These are phyloP conservation scores for Otatea glauca DNA, from an alignment of 176 grass and related monocot species.

Conservation along the genomic window DNA sequence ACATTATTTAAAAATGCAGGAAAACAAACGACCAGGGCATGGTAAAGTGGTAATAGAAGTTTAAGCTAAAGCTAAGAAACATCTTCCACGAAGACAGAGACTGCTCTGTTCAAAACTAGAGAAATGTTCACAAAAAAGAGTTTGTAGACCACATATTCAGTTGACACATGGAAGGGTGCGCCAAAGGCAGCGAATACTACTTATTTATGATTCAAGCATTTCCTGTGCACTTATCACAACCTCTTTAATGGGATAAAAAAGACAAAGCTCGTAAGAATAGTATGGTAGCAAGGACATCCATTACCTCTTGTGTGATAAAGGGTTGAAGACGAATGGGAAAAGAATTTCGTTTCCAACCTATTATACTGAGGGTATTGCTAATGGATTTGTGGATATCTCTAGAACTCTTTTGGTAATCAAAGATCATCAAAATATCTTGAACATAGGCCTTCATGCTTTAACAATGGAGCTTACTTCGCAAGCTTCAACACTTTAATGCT, in stretches of 20 bases:
- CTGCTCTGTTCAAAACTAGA: neutral
- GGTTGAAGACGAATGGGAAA: neutral
- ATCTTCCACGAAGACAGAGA: neutral
- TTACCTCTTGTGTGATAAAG: neutral
- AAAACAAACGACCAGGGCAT: neutral
- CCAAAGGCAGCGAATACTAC: neutral
- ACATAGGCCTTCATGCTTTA: neutral
- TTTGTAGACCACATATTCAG: neutral
- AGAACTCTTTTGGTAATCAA: neutral
- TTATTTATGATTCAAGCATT: neutral
- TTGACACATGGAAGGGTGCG: neutral
- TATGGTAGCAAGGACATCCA: constrained; percentile 9
- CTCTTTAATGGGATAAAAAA: neutral
- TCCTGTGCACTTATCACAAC: neutral
- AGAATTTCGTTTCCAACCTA: neutral
- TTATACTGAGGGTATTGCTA: neutral
- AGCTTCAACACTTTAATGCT: neutral
- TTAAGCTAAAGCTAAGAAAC: neutral
- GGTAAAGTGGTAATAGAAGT: neutral
- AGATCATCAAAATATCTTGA: neutral
- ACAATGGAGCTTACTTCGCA: constrained; percentile 12
- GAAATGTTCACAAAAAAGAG: neutral
- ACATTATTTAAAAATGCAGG: neutral
- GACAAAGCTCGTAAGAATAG: neutral
- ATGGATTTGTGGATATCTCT: neutral